Conservation (phyloP, 2,329 filamentous ascomycete species). For the Hymenoscyphus fraxineus region DNA sequence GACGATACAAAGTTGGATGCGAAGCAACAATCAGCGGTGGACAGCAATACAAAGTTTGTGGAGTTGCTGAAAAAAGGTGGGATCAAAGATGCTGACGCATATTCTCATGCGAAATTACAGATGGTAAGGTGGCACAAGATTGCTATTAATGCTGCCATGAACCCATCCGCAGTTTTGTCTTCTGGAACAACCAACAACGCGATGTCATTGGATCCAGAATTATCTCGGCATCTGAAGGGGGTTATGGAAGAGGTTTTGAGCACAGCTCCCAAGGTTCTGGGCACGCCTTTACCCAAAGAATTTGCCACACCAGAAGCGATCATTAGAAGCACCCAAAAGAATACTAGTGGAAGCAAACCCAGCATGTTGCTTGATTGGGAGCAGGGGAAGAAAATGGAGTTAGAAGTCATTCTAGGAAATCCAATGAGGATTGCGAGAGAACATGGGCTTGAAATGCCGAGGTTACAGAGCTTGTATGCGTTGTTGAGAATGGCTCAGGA, state of each 20-base stretch:
- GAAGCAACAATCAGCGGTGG: conserved; percentile 15
- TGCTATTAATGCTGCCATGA: conserved; percentile 73
- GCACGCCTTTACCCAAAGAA: conserved; percentile 54
- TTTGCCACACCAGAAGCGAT: conserved; percentile 62
- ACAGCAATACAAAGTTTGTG: conserved; percentile 43
- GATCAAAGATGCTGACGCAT: conserved; percentile 61
- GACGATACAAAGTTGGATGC: conserved; percentile 20
- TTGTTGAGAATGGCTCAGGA: conserved; percentile 50
- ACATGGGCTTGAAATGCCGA: conserved; percentile 49
- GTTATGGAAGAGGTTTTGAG: conserved; percentile 68
- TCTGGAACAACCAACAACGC: conserved; percentile 61
- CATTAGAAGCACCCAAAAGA: conserved; percentile 58
- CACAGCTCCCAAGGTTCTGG: conserved; percentile 60
- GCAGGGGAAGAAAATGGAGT: conserved; percentile 48
- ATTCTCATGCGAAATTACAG: conserved; percentile 64
- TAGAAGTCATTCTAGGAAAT: conserved; percentile 55
- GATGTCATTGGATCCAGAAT: conserved; percentile 61
- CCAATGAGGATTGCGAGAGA: conserved; percentile 49
- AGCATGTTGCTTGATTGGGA: conserved; percentile 54
- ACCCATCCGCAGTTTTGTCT: conserved; percentile 65
- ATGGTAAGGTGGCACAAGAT: conserved; percentile 73
- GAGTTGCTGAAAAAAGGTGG: conserved; percentile 46
- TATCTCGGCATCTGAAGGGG: conserved; percentile 57
- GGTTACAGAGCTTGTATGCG: conserved; percentile 52
- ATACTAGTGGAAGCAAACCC: conserved; percentile 55